These are phyloP conservation scores for Nosema muscidifuracis DNA, from an alignment of 371 early-diverging fungal species.

Conservation along the genomic window DNA sequence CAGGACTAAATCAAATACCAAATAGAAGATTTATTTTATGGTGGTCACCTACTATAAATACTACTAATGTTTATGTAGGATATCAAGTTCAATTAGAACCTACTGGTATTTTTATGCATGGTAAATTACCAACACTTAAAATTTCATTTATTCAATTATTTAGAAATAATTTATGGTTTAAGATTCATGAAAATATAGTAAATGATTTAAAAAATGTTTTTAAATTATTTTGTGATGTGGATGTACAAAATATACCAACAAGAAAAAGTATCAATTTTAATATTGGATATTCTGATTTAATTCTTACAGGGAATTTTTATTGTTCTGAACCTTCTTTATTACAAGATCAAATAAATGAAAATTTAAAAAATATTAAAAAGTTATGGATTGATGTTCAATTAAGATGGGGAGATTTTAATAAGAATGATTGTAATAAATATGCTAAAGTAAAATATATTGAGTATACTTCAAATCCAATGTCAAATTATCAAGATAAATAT, in stretches of 20 bases:
- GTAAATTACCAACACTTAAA: conserved; percentile 96
- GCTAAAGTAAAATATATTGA: conserved; percentile 91
- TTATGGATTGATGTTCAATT: conserved; percentile 95
- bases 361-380: conserved; percentile 74
- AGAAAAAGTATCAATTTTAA: conserved; percentile 97
- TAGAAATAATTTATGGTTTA: conserved; percentile 97
- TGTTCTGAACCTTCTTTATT: conserved; percentile 88
- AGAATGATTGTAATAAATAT: conserved; percentile 91
- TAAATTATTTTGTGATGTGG: conserved; percentile 3
- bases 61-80: conserved; percentile 92
- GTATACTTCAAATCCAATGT: conserved; percentile 86
- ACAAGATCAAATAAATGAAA: background rate
- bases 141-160: conserved; percentile 94
- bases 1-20: conserved; percentile 93
- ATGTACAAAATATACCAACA: conserved; percentile 70
- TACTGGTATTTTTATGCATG: conserved; percentile 97
- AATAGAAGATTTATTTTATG: conserved; percentile 98
- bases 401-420: conserved; percentile 95
- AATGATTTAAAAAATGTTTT: conserved; percentile 66
- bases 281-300: conserved; percentile 74
- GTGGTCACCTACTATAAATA: conserved; percentile 98
- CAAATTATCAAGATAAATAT: conserved; percentile 85
- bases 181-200: conserved; percentile 88
- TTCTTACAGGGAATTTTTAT: conserved; percentile 86
- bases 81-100: conserved; percentile 95